phyloP scores from a whole-genome alignment of 306 rosid genomes.

The Trichosanthes cucumerina region DNA sequence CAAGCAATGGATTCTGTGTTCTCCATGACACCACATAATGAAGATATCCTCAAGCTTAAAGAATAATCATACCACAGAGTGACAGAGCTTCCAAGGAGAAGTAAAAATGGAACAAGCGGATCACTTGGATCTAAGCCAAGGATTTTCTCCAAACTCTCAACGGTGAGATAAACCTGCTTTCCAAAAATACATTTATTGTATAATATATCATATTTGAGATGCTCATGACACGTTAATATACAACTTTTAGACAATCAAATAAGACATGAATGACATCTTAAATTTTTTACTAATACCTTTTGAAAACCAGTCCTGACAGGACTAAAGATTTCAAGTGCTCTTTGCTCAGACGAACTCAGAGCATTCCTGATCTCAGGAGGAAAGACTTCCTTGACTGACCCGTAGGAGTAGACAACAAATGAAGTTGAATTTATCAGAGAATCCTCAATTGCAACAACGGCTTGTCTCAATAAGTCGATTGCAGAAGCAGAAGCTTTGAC shows the following conservation, averaged over 20 bases:
- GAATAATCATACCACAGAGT: conserved; percentile 65
- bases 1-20: conserved; percentile 18
- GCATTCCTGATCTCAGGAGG: conserved; percentile 56
- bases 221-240: background rate
- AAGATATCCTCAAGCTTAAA: conserved; percentile 15
- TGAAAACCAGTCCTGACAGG: conserved; percentile 49
- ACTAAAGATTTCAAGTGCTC: conserved; percentile 42
- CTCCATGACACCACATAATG: conserved; percentile 11
- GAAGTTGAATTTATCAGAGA: conserved; percentile 56
- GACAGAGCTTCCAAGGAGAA: conserved; percentile 66
- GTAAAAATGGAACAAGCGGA: conserved; percentile 69
- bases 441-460: conserved; percentile 51
- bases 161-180: conserved; percentile 43
- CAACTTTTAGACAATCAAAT: background rate
- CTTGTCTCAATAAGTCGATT: conserved; percentile 48
- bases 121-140: conserved; percentile 89
- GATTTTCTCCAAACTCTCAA: conserved; percentile 64
- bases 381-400: conserved; percentile 63
- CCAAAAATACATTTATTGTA: background rate
- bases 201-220: background rate
- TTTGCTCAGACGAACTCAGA: conserved; percentile 54
- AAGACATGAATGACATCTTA: background rate
- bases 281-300: conserved; percentile 32
- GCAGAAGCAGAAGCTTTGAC: conserved; percentile 44
- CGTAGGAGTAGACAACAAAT: conserved; percentile 44